Evolutionary conservation across 2,329 filamentous ascomycete species (phyloP), one percentile per base, ranked within the genome.

Genomic region (Byssoonygena ceratinophila): DNA sequence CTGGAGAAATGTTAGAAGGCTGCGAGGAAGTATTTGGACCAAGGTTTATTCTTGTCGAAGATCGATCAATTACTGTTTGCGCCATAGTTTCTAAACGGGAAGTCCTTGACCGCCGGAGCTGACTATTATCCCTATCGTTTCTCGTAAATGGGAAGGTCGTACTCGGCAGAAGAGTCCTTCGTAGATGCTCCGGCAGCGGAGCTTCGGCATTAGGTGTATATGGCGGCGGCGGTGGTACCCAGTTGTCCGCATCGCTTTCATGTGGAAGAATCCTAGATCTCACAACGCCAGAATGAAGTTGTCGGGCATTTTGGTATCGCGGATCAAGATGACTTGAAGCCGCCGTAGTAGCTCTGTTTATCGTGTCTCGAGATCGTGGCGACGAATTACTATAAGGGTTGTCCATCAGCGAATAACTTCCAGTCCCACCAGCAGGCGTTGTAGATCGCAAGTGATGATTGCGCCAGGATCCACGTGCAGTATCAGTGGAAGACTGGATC

Each of bases 161-260:
- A 6, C 56, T 58, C 23, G 66, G 65, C 51, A 69, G 60, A 48
- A 71, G 61, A 2, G 62, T 61, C 50, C 63, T 59, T 57, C 59
- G 61, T 9, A 71, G 55, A 53, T 66, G 60, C 11, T 68, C 66
- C n/a, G 68, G 68, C 6, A 71, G 60, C 23, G 57, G 53, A 11
- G 31, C 46, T 16, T 54, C 53, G 4, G 55, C 48, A 39, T 70
- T 63, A 7, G 60, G 65, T 20, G 62, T 65, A 55, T 94, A 94
- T 0, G 86, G 86, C 2, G 87, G 87, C 7, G 87, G 87, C 4
- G 87, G 87, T 4, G 87, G 85, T 3, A 89, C 84, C 87, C 87
- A 94, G 60, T 90, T 87, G 61, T 92, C 87, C 3, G 87, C 86
- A 64, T 92, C 87, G 57, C 86, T 91, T 67, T 92, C 87, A 65